Evolutionary conservation across 257 asterid genomes (phyloP).

Genomic region (Solanum rostratum): DNA sequence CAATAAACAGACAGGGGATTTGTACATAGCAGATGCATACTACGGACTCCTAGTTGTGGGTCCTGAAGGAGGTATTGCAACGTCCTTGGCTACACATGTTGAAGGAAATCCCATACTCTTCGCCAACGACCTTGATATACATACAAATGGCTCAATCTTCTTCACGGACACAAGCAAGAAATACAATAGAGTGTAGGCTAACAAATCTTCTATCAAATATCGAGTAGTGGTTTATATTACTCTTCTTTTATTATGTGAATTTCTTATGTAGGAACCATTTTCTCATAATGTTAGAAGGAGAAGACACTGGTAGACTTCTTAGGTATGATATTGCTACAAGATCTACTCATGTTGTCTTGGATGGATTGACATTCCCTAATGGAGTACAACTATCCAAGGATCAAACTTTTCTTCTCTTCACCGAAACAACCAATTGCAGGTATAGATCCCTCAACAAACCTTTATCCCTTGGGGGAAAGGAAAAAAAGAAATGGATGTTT

Average conservation of each 20-base stretch:
- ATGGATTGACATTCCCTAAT: slow-evolving; percentile 73
- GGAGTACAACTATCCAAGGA: slow-evolving; percentile 84
- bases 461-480: not conserved
- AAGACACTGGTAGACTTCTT: slow-evolving; percentile 70
- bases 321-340: slow-evolving; percentile 64
- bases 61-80: slow-evolving; percentile 66
- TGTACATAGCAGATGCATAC: slow-evolving; percentile 89
- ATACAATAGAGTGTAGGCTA: slow-evolving; percentile 66
- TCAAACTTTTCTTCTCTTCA: slow-evolving; percentile 61
- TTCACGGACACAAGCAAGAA: slow-evolving; percentile 85
- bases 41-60: slow-evolving; percentile 71
- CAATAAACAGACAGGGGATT: slow-evolving; percentile 42
- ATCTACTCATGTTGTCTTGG: slow-evolving; percentile 58
- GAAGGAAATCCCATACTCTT: slow-evolving; percentile 67
- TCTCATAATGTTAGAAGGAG: slow-evolving; percentile 79
- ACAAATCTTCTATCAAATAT: not conserved
- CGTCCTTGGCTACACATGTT: slow-evolving; percentile 48
- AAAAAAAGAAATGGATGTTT: not conserved
- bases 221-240: not conserved
- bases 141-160: slow-evolving; percentile 71
- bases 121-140: slow-evolving; percentile 88
- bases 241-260: not conserved
- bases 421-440: slow-evolving; percentile 97
- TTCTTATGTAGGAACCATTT: slow-evolving; percentile 57
- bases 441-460: not conserved